Evolutionary conservation across 2,329 filamentous ascomycete genomes (phyloP), one percentile per base, ranked within the genome.

Genomic region (Fonsecaea nubica): DNA sequence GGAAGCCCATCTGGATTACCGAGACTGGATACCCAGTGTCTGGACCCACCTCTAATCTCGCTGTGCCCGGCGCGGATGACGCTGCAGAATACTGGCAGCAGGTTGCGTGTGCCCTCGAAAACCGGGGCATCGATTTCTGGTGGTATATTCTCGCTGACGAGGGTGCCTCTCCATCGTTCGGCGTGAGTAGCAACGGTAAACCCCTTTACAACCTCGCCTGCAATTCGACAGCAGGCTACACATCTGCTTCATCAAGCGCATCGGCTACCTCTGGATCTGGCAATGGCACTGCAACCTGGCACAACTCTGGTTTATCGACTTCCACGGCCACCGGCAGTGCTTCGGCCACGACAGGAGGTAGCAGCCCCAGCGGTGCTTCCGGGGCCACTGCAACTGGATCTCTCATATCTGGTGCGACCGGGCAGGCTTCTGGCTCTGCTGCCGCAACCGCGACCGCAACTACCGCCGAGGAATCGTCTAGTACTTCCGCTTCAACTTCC

Each of bases 11-110:
- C 73, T 87, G 86, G 83, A 80, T 88, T 59, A 87, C 85, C 30
- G 87, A 90, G 82, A 88, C 86, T n/a, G 87, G 88, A 73, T 90
- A 87, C 87, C 88, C 89, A 62, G 80, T 81, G 59, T 78, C 75
- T 48, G 88, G 88, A 42, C 74, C 79, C 9, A 79, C 79, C 61
- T 85, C 83, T 77, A 86, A 87, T 59, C 72, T 83, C 76, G 87
- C 85, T 61, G 81, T 84, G 5, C 75, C 88, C 57, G 85, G 80
- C 70, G 77, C 84, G 25, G 76, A 80, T 40, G 90, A 90, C 75
- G 86, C 87, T 67, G 83, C 87, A 80, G 81, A 79, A 70, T 91
- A 87, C 82, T 91, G 88, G 87, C 78, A 84, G 62, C 78, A 84
- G 40, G 79, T 90, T 68, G 88, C 84, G 61, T 91, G 89, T 81